phyloP scores from a whole-genome alignment of 441 rosid genomes.

The Jatropha multifida region DNA sequence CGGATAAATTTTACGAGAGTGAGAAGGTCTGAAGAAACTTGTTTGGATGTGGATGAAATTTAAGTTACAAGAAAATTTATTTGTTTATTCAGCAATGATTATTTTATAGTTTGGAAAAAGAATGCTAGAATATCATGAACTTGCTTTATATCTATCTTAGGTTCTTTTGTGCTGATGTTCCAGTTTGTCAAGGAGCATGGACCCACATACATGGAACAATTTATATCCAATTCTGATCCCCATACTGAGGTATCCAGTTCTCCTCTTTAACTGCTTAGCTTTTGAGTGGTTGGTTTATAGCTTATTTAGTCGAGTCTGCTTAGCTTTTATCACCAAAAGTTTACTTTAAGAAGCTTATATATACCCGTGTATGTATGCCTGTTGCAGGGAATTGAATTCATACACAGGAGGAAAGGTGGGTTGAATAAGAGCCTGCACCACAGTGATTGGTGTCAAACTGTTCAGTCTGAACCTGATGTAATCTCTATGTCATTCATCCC shows the following conservation, averaged over 20 bases:
- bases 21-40: constrained; percentile 23
- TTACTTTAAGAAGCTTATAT: not conserved
- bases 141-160: not conserved
- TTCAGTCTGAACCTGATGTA: constrained; percentile 87
- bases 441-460: constrained; percentile 83
- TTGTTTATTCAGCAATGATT: not conserved
- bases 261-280: not conserved
- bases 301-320: not conserved
- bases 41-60: not conserved
- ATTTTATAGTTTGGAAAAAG: not conserved
- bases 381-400: constrained; percentile 66
- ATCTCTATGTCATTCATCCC: constrained; percentile 92
- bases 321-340: not conserved
- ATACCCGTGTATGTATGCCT: constrained; percentile 15
- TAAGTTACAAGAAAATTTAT: no score
- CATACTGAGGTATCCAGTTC: constrained; percentile 20
- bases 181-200: constrained; percentile 25
- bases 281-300: not conserved
- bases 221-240: constrained; percentile 30
- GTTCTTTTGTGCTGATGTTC: not conserved
- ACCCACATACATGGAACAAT: constrained; percentile 17
- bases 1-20: constrained; percentile 21
- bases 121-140: not conserved
- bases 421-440: constrained; percentile 59
- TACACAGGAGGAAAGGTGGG: constrained; percentile 99